Evolutionary conservation across 192 early-diverging fungal species (phyloP).

Genomic region (Mortierella alpina): DNA sequence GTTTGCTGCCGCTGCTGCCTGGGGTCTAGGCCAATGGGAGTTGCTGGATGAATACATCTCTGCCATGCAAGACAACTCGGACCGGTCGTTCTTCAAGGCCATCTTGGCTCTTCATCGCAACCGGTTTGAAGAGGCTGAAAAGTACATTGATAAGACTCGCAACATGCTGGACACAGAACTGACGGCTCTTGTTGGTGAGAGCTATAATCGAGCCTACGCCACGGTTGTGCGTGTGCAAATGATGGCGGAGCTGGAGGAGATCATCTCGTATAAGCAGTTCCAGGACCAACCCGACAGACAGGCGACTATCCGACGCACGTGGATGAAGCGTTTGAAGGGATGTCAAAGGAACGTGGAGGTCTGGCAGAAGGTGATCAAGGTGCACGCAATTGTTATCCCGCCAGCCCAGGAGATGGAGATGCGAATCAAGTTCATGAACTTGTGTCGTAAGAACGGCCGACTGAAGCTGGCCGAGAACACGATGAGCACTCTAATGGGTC

Average conservation of each 20-base stretch:
- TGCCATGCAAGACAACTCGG: constrained; percentile 80
- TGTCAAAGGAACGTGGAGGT: constrained; percentile 94
- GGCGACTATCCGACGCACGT: constrained; percentile 82
- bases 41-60: constrained; percentile 92
- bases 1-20: constrained; percentile 92
- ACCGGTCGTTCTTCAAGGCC: constrained; percentile 87
- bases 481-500: constrained; percentile 69
- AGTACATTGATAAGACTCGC: constrained; percentile 83
- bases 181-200: constrained; percentile 89
- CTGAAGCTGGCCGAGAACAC: constrained; percentile 85
- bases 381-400: constrained; percentile 87
- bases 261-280: constrained; percentile 88
- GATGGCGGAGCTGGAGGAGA: constrained; percentile 98
- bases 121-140: constrained; percentile 75
- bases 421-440: constrained; percentile 95
- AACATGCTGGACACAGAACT: constrained; percentile 87
- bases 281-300: constrained; percentile 83
- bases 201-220: constrained; percentile 92
- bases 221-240: constrained; percentile 94
- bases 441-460: constrained; percentile 91
- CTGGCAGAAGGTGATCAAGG: constrained; percentile 92
- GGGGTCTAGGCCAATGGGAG: constrained; percentile 90
- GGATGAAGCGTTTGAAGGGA: constrained; percentile 88
- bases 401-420: constrained; percentile 95
- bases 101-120: constrained; percentile 87